phyloP scores from a whole-genome alignment of 2,329 filamentous ascomycete species.

The Aschersonia sp. region DNA sequence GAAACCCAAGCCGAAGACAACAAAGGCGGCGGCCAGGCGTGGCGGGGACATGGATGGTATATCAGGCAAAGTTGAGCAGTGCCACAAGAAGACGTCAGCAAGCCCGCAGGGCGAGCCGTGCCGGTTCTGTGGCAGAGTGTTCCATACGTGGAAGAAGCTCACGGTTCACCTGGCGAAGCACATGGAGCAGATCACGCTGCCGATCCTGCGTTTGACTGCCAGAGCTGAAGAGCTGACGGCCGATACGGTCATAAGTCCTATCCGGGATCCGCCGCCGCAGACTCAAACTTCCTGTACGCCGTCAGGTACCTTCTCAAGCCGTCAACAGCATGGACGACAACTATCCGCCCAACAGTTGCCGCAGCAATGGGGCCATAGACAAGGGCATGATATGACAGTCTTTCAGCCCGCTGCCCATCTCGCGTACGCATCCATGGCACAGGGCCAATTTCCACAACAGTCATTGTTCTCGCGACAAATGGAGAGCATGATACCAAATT shows the following conservation, averaged over 20 bases:
- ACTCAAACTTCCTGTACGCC: background rate
- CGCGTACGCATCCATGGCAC: background rate
- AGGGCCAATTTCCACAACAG: background rate
- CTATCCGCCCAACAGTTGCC: constrained; percentile 8
- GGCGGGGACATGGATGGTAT: constrained; percentile 45
- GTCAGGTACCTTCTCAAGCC: background rate
- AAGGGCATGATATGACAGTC: background rate
- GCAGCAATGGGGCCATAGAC: background rate
- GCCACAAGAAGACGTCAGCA: constrained; percentile 53
- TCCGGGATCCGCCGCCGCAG: constrained; percentile 34
- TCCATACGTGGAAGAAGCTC: constrained; percentile 80
- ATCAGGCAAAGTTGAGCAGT: constrained; percentile 66
- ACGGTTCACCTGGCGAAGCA: constrained; percentile 90
- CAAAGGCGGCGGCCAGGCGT: constrained; percentile 50
- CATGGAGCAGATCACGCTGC: constrained; percentile 84
- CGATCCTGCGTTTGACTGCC: constrained; percentile 49
- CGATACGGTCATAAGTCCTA: constrained; percentile 54
- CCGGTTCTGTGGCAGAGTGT: constrained; percentile 71
- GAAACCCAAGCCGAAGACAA: constrained; percentile 65
- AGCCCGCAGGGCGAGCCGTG: constrained; percentile 66
- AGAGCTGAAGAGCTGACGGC: constrained; percentile 33
- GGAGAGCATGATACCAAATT: too few species aligned
- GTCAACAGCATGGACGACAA: constrained; percentile 8
- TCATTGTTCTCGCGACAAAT: too few species aligned
- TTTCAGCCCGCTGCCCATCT: background rate